A percentile compares a stretch with the other conserved stretches of the same genome.
These are phyloP conservation scores for Phytophthora kernoviae DNA, from an alignment of 352 stramenopile species.

Conservation along the genomic window DNA sequence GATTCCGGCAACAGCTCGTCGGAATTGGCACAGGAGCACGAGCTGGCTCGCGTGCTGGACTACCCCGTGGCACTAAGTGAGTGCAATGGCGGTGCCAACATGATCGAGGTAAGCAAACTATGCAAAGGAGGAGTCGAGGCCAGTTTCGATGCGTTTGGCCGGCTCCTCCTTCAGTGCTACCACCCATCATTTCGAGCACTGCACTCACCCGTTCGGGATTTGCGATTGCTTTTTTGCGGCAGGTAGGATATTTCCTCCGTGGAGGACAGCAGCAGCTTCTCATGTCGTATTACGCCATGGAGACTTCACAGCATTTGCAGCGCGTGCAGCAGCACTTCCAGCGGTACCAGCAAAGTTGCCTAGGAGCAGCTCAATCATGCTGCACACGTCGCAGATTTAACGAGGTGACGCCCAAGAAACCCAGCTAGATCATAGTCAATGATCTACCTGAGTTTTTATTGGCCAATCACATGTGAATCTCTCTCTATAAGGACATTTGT, in stretches of 20 bases:
- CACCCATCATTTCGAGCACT: slow-evolving; percentile 1
- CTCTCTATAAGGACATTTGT: too few relatives aligned
- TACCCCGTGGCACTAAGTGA: slow-evolving; percentile 73
- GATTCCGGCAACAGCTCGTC: not conserved
- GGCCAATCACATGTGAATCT: not conserved
- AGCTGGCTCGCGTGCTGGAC: slow-evolving; percentile 53
- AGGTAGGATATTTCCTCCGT: slow-evolving; percentile 66
- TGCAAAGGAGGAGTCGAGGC: not conserved
- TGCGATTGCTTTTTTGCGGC: not conserved
- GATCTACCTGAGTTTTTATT: too few relatives aligned
- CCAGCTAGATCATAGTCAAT: too few relatives aligned
- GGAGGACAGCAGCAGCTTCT: slow-evolving; percentile 34
- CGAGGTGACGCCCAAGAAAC: not conserved
- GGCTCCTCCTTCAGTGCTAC: not conserved
- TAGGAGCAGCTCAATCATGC: slow-evolving; percentile 20
- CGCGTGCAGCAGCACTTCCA: slow-evolving; percentile 45
- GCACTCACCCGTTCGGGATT: not conserved
- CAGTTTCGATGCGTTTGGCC: not conserved
- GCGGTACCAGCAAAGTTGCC: slow-evolving; percentile 36
- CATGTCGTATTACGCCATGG: slow-evolving; percentile 62
- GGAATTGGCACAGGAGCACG: slow-evolving; percentile 32
- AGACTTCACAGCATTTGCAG: slow-evolving; percentile 13
- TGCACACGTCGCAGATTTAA: slow-evolving; percentile 28
- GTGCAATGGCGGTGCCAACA: slow-evolving; percentile 41
- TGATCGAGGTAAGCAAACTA: slow-evolving; percentile 58